Base-by-base conservation (phyloP, 192 early-diverging fungal genomes). In the Rhizoclosmatium globosum region DNA sequence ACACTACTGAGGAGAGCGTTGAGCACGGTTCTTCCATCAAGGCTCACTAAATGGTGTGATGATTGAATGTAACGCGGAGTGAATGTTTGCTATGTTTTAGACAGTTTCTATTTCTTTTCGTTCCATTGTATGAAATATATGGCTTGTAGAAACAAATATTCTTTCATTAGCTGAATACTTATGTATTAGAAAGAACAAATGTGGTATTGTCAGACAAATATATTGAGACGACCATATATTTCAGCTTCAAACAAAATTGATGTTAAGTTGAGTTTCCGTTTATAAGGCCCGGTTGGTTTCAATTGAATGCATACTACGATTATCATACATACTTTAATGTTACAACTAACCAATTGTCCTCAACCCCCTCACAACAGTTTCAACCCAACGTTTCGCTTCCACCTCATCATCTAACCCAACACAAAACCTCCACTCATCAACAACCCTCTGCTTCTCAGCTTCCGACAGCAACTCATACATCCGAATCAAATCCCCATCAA, bases 11-110 rank as follows among this genome's bases (percentile, higher is more conserved):
- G n/a, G 72, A 74, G 15, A 3, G 15, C 45, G 6, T 45, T 17
- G 66, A 68, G 66, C 17, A 39, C 43, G 45, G 45, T 1, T 68
- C 66, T 13, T 19, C 66, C 45, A 68, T 47, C 41, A 47, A 68
- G 66, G 62, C 62, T 23, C 62, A 64, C 62, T 64, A 64, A 64
- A 64, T 64, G 88, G n/a, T n/a, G n/a, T n/a, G n/a, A n/a, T n/a
- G n/a, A n/a, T n/a, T n/a, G n/a, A n/a, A n/a, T n/a, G n/a, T n/a
- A n/a, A n/a, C n/a, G n/a, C n/a, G n/a, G n/a, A n/a, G n/a, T n/a
- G n/a, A n/a, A n/a, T n/a, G n/a, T n/a, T n/a, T n/a, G n/a, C n/a
- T n/a, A n/a, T n/a, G n/a, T n/a, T n/a, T n/a, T n/a, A n/a, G n/a
- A n/a, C n/a, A n/a, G n/a, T n/a, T n/a, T n/a, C n/a, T n/a, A n/a